Percentiles rank a stretch among this genome's conserved stretches.
phyloP scores from a whole-genome alignment of 768 basidiomycete genomes.

The Naganishia kalamii region DNA sequence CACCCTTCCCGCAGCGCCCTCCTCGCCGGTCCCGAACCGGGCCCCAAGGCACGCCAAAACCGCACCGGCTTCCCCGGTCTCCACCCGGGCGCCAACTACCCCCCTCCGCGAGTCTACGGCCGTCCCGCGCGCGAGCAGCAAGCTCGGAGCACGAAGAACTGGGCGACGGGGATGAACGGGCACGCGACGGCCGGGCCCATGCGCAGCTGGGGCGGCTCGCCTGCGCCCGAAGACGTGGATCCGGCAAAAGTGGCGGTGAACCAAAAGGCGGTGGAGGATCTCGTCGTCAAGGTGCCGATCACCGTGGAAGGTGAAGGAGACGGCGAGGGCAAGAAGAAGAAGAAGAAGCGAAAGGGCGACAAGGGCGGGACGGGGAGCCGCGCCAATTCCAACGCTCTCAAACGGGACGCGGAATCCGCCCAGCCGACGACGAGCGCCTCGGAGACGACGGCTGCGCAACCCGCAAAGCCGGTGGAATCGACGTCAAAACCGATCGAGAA shows the following conservation, averaged over 20 bases:
- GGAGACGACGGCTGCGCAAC: too few species aligned
- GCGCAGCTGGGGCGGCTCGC: constrained; percentile 22
- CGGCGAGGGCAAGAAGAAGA: constrained; percentile 33
- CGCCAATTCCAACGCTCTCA: constrained; percentile 34
- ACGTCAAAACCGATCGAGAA: not conserved
- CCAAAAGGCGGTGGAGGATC: not conserved
- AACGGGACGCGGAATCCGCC: not conserved
- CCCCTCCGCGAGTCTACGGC: constrained; percentile 33
- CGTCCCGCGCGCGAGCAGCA: constrained; percentile 25
- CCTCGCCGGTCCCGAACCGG: constrained; percentile 35
- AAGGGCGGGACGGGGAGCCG: constrained; percentile 43
- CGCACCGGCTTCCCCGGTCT: constrained; percentile 23
- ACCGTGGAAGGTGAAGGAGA: not conserved
- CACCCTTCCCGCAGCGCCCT: constrained; percentile 24
- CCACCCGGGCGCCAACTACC: constrained; percentile 32
- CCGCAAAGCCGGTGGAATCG: not conserved
- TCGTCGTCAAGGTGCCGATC: not conserved
- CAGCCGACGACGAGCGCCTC: too few species aligned
- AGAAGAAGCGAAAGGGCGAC: constrained; percentile 40
- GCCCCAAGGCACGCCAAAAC: not conserved
- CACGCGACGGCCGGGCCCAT: constrained; percentile 8
- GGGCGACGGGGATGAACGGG: constrained; percentile 42
- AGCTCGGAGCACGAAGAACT: constrained; percentile 29
- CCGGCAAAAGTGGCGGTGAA: not conserved
- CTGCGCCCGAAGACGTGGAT: constrained; percentile 3